Conservation (phyloP, 352 stramenopile genomes). For the Thraustotheca clavata region DNA sequence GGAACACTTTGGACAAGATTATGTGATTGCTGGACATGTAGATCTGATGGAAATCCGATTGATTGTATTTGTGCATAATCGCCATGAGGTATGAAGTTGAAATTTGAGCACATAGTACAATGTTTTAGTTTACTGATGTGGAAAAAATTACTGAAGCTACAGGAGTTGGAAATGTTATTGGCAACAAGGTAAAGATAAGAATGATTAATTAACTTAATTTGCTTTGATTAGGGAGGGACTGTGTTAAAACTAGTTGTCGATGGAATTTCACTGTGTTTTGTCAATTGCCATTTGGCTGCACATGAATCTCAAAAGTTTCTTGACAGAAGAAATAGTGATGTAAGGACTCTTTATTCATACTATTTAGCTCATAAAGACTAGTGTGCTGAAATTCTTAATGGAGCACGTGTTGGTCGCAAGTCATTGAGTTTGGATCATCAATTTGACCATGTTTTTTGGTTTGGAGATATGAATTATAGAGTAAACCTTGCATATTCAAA, state of each 20-base stretch:
- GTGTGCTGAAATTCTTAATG: slow-evolving; percentile 66
- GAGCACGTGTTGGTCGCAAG: slow-evolving; percentile 49
- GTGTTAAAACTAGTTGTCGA: slow-evolving; percentile 66
- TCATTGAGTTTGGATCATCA: slow-evolving; percentile 66
- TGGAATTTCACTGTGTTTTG: slow-evolving; percentile 76
- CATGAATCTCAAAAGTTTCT: slow-evolving; percentile 82
- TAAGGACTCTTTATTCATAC: slow-evolving; percentile 26
- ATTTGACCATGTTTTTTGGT: slow-evolving; percentile 82
- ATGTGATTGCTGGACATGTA: slow-evolving; percentile 50
- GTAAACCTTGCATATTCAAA: slow-evolving; percentile 71
- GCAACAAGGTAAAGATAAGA: slow-evolving; percentile 66
- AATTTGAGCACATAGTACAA: not conserved
- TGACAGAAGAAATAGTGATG: slow-evolving; percentile 74
- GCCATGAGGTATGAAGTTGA: not conserved
- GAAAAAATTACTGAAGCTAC: slow-evolving; percentile 69
- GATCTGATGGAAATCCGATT: slow-evolving; percentile 80
- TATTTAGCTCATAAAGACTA: slow-evolving; percentile 16
- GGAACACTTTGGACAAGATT: slow-evolving; percentile 48
- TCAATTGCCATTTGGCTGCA: slow-evolving; percentile 76
- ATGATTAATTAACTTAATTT: not conserved
- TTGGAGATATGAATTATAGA: slow-evolving; percentile 84
- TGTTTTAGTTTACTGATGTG: slow-evolving; percentile 44
- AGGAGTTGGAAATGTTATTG: slow-evolving; percentile 65
- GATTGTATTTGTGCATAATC: slow-evolving; percentile 52
- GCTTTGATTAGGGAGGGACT: slow-evolving; percentile 47